Evolutionary conservation across 139 green algal species (phyloP).

Genomic region (Coelastrella sp.): DNA sequence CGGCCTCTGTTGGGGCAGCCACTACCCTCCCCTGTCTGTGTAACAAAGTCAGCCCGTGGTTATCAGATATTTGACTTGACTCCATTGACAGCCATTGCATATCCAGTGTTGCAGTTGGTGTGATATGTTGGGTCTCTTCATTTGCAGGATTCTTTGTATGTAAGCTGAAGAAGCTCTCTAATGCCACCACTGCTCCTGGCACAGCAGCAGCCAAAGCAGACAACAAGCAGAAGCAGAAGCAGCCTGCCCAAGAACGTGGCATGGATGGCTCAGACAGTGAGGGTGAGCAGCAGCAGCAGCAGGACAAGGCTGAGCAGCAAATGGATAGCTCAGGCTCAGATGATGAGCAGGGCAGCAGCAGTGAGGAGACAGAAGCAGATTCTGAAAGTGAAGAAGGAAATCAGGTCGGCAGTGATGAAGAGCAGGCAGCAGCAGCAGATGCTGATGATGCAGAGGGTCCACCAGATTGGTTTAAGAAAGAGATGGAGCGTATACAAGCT

Average conservation of each 20-base stretch:
- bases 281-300: conserved; percentile 35
- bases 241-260: conserved; percentile 4
- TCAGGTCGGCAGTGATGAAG: conserved; percentile 25
- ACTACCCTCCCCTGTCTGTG: too few relatives aligned
- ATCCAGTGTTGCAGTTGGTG: not conserved
- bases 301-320: conserved; percentile 15
- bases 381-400: not conserved
- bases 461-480: conserved; percentile 1
- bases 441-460: conserved; percentile 4
- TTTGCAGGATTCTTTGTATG: conserved; percentile 98
- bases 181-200: conserved; percentile 52
- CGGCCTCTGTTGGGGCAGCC: too few relatives aligned
- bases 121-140: not conserved
- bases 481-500: conserved; percentile 12
- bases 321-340: not conserved
- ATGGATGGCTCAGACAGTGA: conserved; percentile 30
- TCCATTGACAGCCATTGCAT: not conserved
- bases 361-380: not conserved
- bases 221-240: conserved; percentile 39
- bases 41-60: too few relatives aligned
- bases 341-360: not conserved
- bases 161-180: conserved; percentile 98
- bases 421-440: conserved; percentile 12
- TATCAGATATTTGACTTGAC: not conserved
- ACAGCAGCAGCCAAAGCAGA: conserved; percentile 28